These are phyloP conservation scores for Tremella mesenterica DNA, from an alignment of 768 basidiomycete genomes.

Conservation along the genomic window DNA sequence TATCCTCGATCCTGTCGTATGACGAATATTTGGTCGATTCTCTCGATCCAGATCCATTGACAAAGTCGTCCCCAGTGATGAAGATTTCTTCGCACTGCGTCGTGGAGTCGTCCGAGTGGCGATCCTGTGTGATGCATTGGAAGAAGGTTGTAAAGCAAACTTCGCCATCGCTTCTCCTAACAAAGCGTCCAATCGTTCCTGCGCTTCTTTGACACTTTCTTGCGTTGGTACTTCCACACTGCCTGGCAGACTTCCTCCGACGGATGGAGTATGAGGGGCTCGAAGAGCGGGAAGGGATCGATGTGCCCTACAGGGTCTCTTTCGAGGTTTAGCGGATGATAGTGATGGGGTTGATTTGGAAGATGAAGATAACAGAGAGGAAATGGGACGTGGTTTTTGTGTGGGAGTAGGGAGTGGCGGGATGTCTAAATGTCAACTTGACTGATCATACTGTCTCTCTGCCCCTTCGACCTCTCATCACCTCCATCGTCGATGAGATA, in stretches of 20 bases:
- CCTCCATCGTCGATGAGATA: not conserved
- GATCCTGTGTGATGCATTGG: too few species aligned
- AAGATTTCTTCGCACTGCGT: not conserved
- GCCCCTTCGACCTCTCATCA: too few species aligned
- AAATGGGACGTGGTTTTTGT: conserved; percentile 19
- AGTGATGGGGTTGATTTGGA: not conserved
- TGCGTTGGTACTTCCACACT: not conserved
- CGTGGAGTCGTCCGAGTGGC: too few species aligned
- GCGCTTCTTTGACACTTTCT: not conserved
- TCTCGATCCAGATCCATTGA: not conserved
- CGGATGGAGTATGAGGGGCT: not conserved
- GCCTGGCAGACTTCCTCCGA: not conserved
- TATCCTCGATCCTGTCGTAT: too few species aligned
- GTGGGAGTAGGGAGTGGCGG: conserved; percentile 17
- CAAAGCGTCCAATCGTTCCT: not conserved
- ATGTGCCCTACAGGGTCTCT: conserved; percentile 22
- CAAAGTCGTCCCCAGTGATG: not conserved
- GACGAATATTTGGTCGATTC: not conserved
- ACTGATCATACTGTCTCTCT: not conserved
- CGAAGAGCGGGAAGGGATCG: conserved; percentile 18
- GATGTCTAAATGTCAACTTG: conserved; percentile 6
- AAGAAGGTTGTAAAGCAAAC: not conserved
- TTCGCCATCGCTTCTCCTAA: conserved; percentile 2
- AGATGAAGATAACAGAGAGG: conserved; percentile 6
- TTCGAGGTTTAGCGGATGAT: conserved; percentile 9